Evolutionary conservation across 192 early-diverging fungal species (phyloP).

Genomic region (Lunasporangiospora selenospora): DNA sequence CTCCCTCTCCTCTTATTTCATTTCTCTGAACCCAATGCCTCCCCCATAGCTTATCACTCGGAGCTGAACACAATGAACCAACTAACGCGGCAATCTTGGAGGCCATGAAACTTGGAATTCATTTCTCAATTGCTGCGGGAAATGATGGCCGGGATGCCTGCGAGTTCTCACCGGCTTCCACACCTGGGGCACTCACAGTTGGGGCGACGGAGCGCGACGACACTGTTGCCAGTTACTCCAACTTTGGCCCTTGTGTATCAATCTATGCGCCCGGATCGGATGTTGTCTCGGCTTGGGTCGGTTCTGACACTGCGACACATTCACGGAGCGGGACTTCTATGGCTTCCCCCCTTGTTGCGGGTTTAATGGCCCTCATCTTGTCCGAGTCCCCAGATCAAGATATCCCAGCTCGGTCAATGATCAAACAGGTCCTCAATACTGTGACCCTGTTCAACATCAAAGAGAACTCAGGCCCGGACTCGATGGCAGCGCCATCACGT

Average conservation of each 20-base stretch:
- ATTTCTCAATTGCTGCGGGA: constrained; percentile 64
- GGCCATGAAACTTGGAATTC: constrained; percentile 55
- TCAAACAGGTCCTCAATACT: constrained; percentile 24
- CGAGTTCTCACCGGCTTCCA: constrained; percentile 60
- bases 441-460: constrained; percentile 30
- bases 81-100: constrained; percentile 56
- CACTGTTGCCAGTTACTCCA: constrained; percentile 59
- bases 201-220: constrained; percentile 71
- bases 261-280: constrained; percentile 60
- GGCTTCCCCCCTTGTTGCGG: constrained; percentile 78
- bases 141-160: constrained; percentile 68
- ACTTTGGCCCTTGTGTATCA: constrained; percentile 63
- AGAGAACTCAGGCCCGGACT: too few species aligned
- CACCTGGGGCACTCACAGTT: constrained; percentile 57
- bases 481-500: too few species aligned
- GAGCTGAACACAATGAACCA: constrained; percentile 54
- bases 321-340: constrained; percentile 79
- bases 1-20: not conserved
- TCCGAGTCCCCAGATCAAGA: constrained; percentile 27
- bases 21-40: not conserved
- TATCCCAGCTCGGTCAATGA: constrained; percentile 32
- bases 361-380: constrained; percentile 57
- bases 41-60: constrained; percentile 55
- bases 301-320: constrained; percentile 61
- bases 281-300: constrained; percentile 66